These are phyloP conservation scores for Myxozyma geophila DNA, from an alignment of 805 yeast genomes.

Conservation along the genomic window DNA sequence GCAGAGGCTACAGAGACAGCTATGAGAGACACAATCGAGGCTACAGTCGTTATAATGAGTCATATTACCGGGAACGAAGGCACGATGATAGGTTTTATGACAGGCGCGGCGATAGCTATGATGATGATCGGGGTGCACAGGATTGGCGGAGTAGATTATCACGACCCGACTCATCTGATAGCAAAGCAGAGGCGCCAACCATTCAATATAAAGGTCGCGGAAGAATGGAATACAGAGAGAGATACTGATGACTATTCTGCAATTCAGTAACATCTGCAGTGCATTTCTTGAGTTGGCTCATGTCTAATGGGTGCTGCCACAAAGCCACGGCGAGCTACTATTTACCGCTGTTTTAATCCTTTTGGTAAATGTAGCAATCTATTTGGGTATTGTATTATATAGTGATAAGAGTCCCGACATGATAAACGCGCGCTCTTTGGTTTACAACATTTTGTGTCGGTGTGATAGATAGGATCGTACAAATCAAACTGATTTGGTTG, in stretches of 20 bases:
- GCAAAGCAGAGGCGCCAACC: neutral
- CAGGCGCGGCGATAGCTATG: constrained; percentile 1
- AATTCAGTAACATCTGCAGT: neutral
- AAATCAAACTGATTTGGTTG: too few relatives aligned
- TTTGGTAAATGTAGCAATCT: too few relatives aligned
- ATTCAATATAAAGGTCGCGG: constrained; percentile 31
- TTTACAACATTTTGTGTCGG: too few relatives aligned
- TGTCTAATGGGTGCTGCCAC: too few relatives aligned
- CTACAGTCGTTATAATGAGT: neutral
- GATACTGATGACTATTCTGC: neutral
- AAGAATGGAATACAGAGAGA: constrained; percentile 25
- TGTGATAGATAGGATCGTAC: too few relatives aligned
- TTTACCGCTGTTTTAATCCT: too few relatives aligned
- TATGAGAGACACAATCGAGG: neutral
- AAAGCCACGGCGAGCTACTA: too few relatives aligned
- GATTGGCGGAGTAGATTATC: neutral
- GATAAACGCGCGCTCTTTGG: too few relatives aligned
- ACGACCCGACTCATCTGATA: neutral
- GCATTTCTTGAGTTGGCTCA: too few relatives aligned
- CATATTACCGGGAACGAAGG: neutral
- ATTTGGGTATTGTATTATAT: too few relatives aligned
- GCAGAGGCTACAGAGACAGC: neutral
- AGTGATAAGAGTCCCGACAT: too few relatives aligned
- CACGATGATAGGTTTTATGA: neutral
- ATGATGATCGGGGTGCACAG: neutral